Percentiles rank a stretch among this genome's conserved stretches.
Evolutionary conservation across 805 yeast genomes (phyloP).

Genomic region (Ogataea glucozyma): DNA sequence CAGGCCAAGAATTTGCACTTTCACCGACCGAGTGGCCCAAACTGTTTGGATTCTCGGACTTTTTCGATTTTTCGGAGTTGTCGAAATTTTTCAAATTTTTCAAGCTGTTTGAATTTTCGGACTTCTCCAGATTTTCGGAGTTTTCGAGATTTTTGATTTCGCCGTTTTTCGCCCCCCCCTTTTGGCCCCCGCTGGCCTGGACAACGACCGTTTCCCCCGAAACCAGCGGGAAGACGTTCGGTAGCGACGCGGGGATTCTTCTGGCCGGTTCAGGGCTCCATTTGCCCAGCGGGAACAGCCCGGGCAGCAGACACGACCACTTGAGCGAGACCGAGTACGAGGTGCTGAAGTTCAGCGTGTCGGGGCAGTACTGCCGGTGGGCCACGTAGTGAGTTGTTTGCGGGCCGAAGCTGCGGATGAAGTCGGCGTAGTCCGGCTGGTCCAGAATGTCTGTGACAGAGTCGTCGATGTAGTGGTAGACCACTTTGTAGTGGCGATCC

Average conservation of each 20-base stretch:
- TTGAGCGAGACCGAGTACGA: constrained; percentile 56
- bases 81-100: too few species aligned
- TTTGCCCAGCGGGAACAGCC: constrained; percentile 44
- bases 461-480: constrained; percentile 78
- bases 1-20: too few species aligned
- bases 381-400: constrained; percentile 64
- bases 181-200: constrained; percentile 22
- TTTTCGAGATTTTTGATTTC: too few species aligned
- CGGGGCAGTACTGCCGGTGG: constrained; percentile 65
- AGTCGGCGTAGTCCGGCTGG: constrained; percentile 44
- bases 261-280: constrained; percentile 32
- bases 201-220: constrained; percentile 32
- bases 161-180: too few species aligned
- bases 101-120: too few species aligned
- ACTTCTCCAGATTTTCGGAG: too few species aligned
- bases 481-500: constrained; percentile 39
- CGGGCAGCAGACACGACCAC: constrained; percentile 52
- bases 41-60: too few species aligned
- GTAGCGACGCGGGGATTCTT: constrained; percentile 25
- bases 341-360: constrained; percentile 58
- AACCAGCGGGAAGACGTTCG: constrained; percentile 30
- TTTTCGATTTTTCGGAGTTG: too few species aligned
- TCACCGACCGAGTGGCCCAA: too few species aligned
- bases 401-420: constrained; percentile 55
- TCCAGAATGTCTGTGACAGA: constrained; percentile 42